A percentile compares a stretch with the other conserved stretches of the same genome.
Evolutionary conservation across 163 green algal species (phyloP).

Genomic region (Scenedesmus sp.): DNA sequence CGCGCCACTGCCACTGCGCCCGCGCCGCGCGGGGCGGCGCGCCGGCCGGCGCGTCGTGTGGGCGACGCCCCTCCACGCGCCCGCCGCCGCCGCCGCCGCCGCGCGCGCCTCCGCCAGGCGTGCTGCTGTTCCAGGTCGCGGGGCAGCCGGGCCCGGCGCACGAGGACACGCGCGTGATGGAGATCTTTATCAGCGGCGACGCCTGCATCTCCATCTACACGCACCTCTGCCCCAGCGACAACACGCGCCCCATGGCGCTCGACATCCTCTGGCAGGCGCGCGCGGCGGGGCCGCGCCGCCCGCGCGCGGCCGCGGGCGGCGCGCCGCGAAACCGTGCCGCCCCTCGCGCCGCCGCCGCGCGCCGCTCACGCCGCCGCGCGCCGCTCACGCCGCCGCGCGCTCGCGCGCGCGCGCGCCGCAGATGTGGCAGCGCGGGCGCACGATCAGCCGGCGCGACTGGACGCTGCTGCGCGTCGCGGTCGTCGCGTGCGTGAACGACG

Average conservation of each 20-base stretch:
- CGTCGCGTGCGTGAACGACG: conserved; percentile 62
- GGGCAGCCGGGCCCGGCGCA: conserved; percentile 4
- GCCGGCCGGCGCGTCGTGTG: too few relatives aligned
- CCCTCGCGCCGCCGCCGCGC: too few relatives aligned
- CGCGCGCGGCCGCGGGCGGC: too few relatives aligned
- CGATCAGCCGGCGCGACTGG: conserved; percentile 59
- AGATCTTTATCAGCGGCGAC: conserved; percentile 47
- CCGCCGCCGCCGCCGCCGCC: not conserved
- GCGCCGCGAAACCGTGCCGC: too few relatives aligned
- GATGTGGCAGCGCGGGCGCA: conserved; percentile 44
- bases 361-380: too few relatives aligned
- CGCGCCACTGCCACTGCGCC: not conserved
- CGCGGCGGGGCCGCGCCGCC: too few relatives aligned
- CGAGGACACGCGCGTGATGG: conserved; percentile 31
- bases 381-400: too few relatives aligned
- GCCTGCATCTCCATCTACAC: conserved; percentile 38
- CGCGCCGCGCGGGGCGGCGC: too few relatives aligned
- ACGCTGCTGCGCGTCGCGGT: conserved; percentile 74
- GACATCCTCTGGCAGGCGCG: conserved; percentile 49
- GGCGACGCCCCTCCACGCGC: too few relatives aligned
- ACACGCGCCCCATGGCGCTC: conserved; percentile 45
- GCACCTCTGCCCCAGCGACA: conserved; percentile 28
- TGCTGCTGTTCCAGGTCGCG: conserved; percentile 38
- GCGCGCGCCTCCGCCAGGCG: conserved; percentile 13
- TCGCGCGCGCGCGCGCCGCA: too few relatives aligned